These are phyloP conservation scores for Penicillium crustosum DNA, from an alignment of 2,329 filamentous ascomycete species.

Conservation along the genomic window DNA sequence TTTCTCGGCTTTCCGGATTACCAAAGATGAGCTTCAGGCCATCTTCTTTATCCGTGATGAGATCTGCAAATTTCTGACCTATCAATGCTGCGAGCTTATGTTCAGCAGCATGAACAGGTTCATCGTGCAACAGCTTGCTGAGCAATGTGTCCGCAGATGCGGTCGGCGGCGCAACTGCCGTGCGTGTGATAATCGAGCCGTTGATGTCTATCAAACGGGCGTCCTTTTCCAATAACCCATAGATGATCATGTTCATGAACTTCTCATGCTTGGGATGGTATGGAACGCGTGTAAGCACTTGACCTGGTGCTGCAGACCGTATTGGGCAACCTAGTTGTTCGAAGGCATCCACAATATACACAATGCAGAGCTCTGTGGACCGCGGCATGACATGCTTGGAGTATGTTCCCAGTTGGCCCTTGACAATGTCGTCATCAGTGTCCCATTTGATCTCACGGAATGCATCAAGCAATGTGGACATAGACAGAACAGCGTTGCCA, in stretches of 20 bases:
- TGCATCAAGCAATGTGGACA: slow-evolving; percentile 22
- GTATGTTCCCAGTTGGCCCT: slow-evolving; percentile 26
- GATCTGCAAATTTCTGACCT: slow-evolving; percentile 13
- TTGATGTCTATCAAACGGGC: no score
- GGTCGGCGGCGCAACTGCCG: no score
- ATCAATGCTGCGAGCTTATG: no score
- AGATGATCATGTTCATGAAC: no score
- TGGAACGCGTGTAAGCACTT: not conserved
- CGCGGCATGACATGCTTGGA: slow-evolving; percentile 28
- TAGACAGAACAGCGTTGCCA: slow-evolving; percentile 9
- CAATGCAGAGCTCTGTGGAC: slow-evolving; percentile 26
- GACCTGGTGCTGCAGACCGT: slow-evolving; percentile 27
- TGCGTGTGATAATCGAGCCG: no score
- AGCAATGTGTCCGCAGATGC: no score
- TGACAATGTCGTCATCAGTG: slow-evolving; percentile 31
- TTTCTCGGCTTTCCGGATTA: slow-evolving; percentile 33
- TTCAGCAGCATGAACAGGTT: no score
- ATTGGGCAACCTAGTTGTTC: slow-evolving; percentile 34
- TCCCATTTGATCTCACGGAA: slow-evolving; percentile 29
- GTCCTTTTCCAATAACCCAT: no score
- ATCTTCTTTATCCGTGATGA: slow-evolving; percentile 36
- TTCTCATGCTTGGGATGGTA: not conserved
- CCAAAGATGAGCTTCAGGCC: slow-evolving; percentile 45
- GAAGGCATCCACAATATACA: slow-evolving; percentile 36
- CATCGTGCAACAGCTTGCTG: no score